These are phyloP conservation scores for Emergomyces orientalis DNA, from an alignment of 2,329 filamentous ascomycete species.

Conservation along the genomic window DNA sequence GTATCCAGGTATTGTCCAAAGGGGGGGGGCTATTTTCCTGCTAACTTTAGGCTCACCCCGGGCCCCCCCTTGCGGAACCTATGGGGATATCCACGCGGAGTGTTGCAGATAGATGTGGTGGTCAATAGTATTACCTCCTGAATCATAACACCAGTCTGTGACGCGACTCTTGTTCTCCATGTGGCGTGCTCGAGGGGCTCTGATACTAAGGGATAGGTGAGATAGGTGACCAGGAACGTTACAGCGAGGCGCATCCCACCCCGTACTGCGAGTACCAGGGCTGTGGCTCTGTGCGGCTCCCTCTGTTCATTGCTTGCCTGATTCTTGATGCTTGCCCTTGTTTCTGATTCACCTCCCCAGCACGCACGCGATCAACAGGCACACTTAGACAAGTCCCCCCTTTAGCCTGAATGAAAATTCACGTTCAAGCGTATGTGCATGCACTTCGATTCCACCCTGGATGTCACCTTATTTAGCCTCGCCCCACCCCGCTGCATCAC, in stretches of 20 bases:
- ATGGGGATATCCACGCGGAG: neutral
- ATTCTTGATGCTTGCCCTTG: too few species aligned
- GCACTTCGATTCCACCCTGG: slow-evolving; percentile 8
- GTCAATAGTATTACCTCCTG: too few species aligned
- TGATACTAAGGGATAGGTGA: neutral
- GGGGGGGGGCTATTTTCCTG: too few species aligned
- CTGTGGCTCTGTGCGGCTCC: neutral
- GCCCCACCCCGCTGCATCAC: slow-evolving; percentile 6
- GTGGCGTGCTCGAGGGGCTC: neutral
- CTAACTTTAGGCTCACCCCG: too few species aligned
- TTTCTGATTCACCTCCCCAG: too few species aligned
- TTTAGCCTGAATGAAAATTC: neutral
- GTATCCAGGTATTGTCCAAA: neutral
- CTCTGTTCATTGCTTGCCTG: too few species aligned
- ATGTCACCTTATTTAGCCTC: slow-evolving; percentile 12
- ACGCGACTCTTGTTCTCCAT: neutral
- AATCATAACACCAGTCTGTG: too few species aligned
- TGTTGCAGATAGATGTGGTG: neutral
- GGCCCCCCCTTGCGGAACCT: neutral
- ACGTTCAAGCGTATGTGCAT: neutral
- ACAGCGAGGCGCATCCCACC: neutral
- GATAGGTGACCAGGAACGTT: slow-evolving; percentile 1
- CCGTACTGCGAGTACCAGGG: neutral
- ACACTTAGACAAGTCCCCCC: neutral
- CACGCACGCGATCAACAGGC: neutral